Conservation (phyloP, 768 basidiomycete species). For the Leucocoprinus sp. region DNA sequence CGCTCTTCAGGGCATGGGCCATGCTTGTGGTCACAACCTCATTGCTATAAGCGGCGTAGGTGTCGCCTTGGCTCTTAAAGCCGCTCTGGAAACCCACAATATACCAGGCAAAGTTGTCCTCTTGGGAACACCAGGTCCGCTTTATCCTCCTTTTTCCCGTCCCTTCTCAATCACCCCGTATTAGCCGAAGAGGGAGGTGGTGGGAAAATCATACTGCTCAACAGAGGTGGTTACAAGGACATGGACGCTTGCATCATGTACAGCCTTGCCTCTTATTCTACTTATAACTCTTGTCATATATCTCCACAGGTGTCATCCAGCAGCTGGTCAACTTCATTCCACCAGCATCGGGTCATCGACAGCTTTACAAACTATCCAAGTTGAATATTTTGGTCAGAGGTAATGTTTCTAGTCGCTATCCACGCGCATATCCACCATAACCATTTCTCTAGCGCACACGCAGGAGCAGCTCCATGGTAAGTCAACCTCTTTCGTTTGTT, state of each 20-base stretch:
- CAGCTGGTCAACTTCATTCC: conserved; percentile 43
- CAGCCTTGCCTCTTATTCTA: conserved; percentile 7
- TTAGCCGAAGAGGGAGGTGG: conserved; percentile 72
- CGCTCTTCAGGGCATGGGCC: conserved; percentile 47
- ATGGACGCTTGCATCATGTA: conserved; percentile 83
- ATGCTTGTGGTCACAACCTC: conserved; percentile 78
- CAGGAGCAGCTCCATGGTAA: conserved; percentile 71
- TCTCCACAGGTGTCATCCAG: conserved; percentile 64
- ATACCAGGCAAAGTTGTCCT: conserved; percentile 63
- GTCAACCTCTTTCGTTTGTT: conserved; percentile 9
- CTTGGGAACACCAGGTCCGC: conserved; percentile 65
- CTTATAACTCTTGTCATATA: neutral
- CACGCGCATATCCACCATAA: conserved; percentile 1
- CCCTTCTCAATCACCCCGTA: too few relatives aligned
- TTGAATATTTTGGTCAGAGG: conserved; percentile 73
- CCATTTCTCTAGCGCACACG: conserved; percentile 53
- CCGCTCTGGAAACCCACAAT: conserved; percentile 54
- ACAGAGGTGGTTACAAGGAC: conserved; percentile 68
- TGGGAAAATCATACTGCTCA: conserved; percentile 68
- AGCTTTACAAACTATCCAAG: conserved; percentile 56
- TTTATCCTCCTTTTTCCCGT: neutral
- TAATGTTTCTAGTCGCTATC: conserved; percentile 24
- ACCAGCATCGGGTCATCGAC: conserved; percentile 44
- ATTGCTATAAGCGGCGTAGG: conserved; percentile 76
- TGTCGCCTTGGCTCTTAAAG: conserved; percentile 63